Evolutionary conservation across 2,329 filamentous ascomycete genomes (phyloP), one percentile per base, ranked within the genome.

Genomic region (Xylariaceae sp.): DNA sequence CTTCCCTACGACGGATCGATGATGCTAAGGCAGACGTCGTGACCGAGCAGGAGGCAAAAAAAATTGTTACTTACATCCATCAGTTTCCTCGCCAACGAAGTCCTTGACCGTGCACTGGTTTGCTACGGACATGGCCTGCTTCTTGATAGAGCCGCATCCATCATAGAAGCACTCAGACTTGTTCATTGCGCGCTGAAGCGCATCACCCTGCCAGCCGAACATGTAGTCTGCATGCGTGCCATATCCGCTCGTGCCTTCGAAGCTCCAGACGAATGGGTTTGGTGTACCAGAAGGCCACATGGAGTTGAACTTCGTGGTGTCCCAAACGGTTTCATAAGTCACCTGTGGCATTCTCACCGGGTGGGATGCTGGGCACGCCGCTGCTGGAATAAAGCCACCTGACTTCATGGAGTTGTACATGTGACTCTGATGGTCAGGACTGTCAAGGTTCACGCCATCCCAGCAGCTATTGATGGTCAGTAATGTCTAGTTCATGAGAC

Each of bases 301-400:
- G 64, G 68, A 63, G 54, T 71, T 72, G 57, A 74, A 75, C 50
- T 64, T 60, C 18, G 67, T 65, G 9, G 71, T 73, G 49, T 75
- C 70, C 71, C 74, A 77, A 61, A 76, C 74, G 36, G 75, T 73
- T 59, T 77, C 75, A 61, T 73, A 67, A 0, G 65, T 64, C 11
- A 77, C 58, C 51, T 76, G 75, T 2, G 73, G 68, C 43, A 77
- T 69, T 1, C 70, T 69, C 1, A 71, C 68, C 0, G 75, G 74
- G 60, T 77, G 62, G 10, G 60, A 62, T 5, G 61, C 54, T 1
- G 73, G 73, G 57, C 60, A 62, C 11, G 58, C 33, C 14, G 58
- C 57, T 1, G 58, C 60, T 42, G 57, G 58, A 3, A 31, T 54
- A 42, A 62, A 62, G 9, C 55, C 55, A 46, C 60, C 60, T 0